Evolutionary conservation across 805 yeast genomes (phyloP), one percentile per base, ranked within the genome.

Genomic region (Suhomyces xylopsoci): DNA sequence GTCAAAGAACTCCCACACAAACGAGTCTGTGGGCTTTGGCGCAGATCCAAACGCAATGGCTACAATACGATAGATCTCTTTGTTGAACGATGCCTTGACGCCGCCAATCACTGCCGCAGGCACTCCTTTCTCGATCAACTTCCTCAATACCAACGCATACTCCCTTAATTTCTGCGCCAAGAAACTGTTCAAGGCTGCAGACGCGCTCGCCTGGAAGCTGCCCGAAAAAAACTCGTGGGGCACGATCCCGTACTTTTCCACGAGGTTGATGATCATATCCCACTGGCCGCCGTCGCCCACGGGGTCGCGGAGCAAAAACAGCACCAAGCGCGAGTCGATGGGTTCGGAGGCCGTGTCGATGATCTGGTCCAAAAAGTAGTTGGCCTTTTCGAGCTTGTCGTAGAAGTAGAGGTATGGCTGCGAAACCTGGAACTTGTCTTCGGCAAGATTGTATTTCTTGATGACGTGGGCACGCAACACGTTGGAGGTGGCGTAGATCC

Each of bases 221-320:
- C 90, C 96, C 9, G 93, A 92, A 70, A 80, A 90, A 15, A 82
- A 67, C 57, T 80, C 81, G 62, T 85, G 77, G 38, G 97, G 97
- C 50, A 90, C 88, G 50, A 87, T 64, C 26, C 96, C 96, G 61
- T 90, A 90, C 69, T 90, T 90, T 56, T 83, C 82, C 48, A 89
- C 80, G 52, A 90, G 66, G 68, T 89, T 88, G 47, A 85, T 76
- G 65, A 88, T 81, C 94, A 90, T 87, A 58, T 87, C 85, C 78
- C 87, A 89, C 69, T 90, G 96, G 50, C 97, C 96, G 60, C 97
- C 96, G 64, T 90, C 96, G 53, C 79, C 67, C 45, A 84, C 82
- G 22, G 96, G 96, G 51, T 81, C 85, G 4, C 72, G 60, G 51
- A 89, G 73, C 46, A 90, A 69, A 58, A 79, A 81, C 68, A 85